Evolutionary conservation across 805 yeast genomes (phyloP).

Genomic region (Ogataea dorogensis): DNA sequence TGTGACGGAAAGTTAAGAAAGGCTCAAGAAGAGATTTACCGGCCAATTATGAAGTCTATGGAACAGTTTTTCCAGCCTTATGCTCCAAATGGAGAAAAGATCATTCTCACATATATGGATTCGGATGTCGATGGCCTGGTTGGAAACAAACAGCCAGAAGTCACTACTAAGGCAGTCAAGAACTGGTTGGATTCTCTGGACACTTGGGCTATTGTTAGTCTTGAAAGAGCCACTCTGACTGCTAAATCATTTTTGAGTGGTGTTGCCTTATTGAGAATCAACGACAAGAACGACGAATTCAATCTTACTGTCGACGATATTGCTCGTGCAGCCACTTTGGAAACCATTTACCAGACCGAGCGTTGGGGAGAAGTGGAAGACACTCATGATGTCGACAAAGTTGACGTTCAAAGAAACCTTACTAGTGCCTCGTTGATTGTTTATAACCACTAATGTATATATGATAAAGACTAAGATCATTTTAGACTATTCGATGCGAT

Average conservation of each 20-base stretch:
- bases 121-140: slow-evolving; percentile 77
- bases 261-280: slow-evolving; percentile 56
- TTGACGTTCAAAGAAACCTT: slow-evolving; percentile 78
- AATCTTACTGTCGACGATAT: slow-evolving; percentile 61
- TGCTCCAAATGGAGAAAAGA: slow-evolving; percentile 28
- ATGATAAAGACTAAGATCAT: slow-evolving; percentile 3
- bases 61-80: slow-evolving; percentile 54
- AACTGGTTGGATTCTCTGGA: slow-evolving; percentile 64
- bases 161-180: slow-evolving; percentile 58
- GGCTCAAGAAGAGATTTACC: slow-evolving; percentile 75
- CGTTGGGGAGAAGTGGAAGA: slow-evolving; percentile 99
- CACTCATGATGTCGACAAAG: slow-evolving; percentile 96
- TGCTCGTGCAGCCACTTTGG: slow-evolving; percentile 75
- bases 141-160: slow-evolving; percentile 70
- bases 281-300: slow-evolving; percentile 26
- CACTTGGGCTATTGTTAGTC: slow-evolving; percentile 77
- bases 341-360: slow-evolving; percentile 77
- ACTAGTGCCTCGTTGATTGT: slow-evolving; percentile 69
- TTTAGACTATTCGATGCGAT: slow-evolving; percentile 17
- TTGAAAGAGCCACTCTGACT: slow-evolving; percentile 84
- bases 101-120: slow-evolving; percentile 62
- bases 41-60: slow-evolving; percentile 69
- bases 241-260: slow-evolving; percentile 88
- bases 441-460: slow-evolving; percentile 5
- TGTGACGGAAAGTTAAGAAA: slow-evolving; percentile 78